Evolutionary conservation across 176 grass and related monocot species (phyloP), one percentile per base, ranked within the genome.

Genomic region (Ampelocalamus luodianensis): DNA sequence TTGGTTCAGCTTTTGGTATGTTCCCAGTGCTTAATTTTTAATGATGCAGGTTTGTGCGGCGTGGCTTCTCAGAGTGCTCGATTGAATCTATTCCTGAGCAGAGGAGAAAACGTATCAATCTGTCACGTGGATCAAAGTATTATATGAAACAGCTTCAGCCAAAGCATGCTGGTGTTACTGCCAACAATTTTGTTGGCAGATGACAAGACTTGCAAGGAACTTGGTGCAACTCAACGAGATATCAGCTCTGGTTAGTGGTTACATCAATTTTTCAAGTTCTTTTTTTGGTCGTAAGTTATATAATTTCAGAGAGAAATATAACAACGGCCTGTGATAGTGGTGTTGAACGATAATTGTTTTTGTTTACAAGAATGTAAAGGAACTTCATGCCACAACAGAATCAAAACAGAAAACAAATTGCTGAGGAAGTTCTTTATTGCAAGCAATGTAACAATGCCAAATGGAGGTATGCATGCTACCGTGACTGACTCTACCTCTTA

Each of bases 71-170:
- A 37, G 85, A 87, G 17, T 98, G 93, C 56, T 92, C 88, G 18
- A 92, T 98, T 18, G 90, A 94, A 54, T 92, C 76, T 72, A 87
- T 98, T 85, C 93, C 96, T 56, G 82, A 42, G 60, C 82, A 89
- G 79, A 95, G 89, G 83, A 93, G 91, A 49, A 89, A 89, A 77
- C 82, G 26, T 22, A 95, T 98, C 74, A 89, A 95, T 91, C 70
- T 93, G 15, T 94, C 89, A 34, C 91, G 87, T 69, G 88, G 93
- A 63, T 98, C 96, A 9, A 98, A 98, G 64, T 98, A 93, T 87
- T 98, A 98, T 63, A 85, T 90, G 55, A 98, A 94, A 59, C 79
- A 90, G 42, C 80, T 98, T 58, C 91, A 84, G 75, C 81, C 86
- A 63, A 92, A 92, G 42, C 62, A 85, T 63, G 91, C 72, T 29